Conservation (phyloP, 139 green algal species). For the Chlorella sp. region DNA sequence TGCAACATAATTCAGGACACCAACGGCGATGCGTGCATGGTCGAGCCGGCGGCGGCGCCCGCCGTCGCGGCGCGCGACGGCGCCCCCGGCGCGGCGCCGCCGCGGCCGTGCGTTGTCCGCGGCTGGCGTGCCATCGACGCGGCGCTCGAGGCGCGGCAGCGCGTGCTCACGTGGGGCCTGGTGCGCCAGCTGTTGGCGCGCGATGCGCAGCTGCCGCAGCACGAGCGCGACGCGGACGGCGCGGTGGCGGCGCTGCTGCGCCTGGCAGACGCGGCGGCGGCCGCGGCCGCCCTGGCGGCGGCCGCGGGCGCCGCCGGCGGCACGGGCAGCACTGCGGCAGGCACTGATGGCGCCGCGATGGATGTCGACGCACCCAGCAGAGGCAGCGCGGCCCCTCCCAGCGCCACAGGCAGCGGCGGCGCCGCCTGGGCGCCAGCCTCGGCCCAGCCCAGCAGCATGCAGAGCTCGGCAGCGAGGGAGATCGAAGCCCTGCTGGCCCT, state of each 20-base stretch:
- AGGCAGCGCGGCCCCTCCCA: neutral
- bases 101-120: neutral
- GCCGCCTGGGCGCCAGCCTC: neutral
- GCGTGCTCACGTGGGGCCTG: slow-evolving; percentile 11
- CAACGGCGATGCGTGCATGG: slow-evolving; percentile 23
- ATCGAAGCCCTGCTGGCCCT: neutral
- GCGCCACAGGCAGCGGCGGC: neutral
- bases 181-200: neutral
- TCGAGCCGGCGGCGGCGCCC: neutral
- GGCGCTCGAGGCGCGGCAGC: slow-evolving; percentile 13
- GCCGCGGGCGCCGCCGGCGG: neutral
- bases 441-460: neutral
- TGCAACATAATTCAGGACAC: slow-evolving; percentile 31
- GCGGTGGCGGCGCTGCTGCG: slow-evolving; percentile 6
- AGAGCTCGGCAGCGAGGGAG: slow-evolving; percentile 7
- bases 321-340: neutral
- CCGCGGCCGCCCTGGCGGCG: neutral
- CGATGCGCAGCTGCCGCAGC: neutral
- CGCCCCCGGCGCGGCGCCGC: too few relatives aligned
- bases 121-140: slow-evolving; percentile 8
- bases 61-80: too few relatives aligned
- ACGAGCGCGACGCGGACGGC: slow-evolving; percentile 3
- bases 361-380: neutral
- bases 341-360: neutral
- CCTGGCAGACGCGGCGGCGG: neutral